Evolutionary conservation across 129 eudicot species (phyloP), one percentile per base, ranked within the genome.

Genomic region (Logfia minima): DNA sequence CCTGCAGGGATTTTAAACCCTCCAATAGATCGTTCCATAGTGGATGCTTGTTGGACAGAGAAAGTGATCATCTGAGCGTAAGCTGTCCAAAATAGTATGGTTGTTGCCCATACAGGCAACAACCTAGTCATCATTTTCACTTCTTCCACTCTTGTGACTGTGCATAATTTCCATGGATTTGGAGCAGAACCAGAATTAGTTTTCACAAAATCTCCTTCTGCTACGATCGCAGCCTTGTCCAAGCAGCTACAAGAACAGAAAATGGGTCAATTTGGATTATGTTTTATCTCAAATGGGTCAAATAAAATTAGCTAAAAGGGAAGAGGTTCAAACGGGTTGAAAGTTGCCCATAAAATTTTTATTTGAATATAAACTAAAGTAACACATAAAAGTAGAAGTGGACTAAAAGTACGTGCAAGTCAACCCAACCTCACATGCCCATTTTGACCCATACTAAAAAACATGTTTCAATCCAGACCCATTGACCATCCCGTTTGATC

Each of bases 11-110:
- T 92, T 68, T 58, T 83, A 80, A 92, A 92, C 34, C 63, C 74
- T 18, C 96, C 93, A 4, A 92, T 37, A 0, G 80, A 55, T 78
- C 97, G 79, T 68, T 89, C 81, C 97, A 89, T 89, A 68, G 97
- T 89, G 65, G 89, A 85, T 0, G 97, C 97, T 84, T 92, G 97
- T 68, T 92, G 84, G 5, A 92, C 97, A 7, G 97, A 92, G 63
- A 89, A 92, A 18, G 96, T 89, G 74, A 92, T 92, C 97, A 92
- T 89, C 66, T 92, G 96, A 10, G 96, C 96, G 55, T 92, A 92
- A 0, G 89, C 85, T 8, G 97, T 92, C 96, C 97, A 92, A 65
- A 92, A 92, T 34, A 89, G 75, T 21, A 92, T 92, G 24, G 96
- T 92, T 63, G 97, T 92, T 34, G 92, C 97, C 97, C 97, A 92